A percentile compares a stretch with the other conserved stretches of the same genome.
phyloP scores from a whole-genome alignment of 768 basidiomycete genomes.

The Strobilomyces confusus region DNA sequence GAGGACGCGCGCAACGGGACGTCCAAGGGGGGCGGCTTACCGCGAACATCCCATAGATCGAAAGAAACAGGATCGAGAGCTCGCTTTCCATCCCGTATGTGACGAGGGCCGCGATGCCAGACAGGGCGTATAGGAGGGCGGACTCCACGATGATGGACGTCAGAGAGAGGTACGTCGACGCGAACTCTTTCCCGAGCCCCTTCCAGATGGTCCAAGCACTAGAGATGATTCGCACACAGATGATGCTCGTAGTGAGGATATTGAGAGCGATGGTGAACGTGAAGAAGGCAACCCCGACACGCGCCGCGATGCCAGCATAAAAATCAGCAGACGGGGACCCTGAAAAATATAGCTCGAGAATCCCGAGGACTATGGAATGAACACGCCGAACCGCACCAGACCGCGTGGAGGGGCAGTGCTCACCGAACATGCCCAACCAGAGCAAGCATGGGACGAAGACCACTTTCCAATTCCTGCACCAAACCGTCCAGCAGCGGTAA shows the following conservation, averaged over 20 bases:
- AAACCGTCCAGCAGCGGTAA: too few species aligned
- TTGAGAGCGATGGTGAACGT: neutral
- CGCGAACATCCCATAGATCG: neutral
- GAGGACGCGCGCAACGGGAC: too few species aligned
- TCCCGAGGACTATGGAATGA: neutral
- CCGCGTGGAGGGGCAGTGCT: too few species aligned
- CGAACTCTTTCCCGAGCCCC: neutral
- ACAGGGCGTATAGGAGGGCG: neutral
- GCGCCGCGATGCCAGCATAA: neutral
- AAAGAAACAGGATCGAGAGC: neutral
- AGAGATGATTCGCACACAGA: neutral
- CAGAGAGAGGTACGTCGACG: neutral
- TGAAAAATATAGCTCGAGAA: neutral
- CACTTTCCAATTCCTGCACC: too few species aligned
- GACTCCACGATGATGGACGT: too few species aligned
- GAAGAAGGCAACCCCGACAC: neutral
- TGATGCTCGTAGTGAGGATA: neutral
- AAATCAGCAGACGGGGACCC: neutral
- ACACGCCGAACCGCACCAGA: neutral
- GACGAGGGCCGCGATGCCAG: neutral
- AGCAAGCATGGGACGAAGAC: too few species aligned
- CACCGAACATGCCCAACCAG: too few species aligned
- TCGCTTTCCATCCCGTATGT: too few species aligned
- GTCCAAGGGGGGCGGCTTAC: too few species aligned
- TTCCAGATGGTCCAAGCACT: neutral